A percentile compares a stretch with the other conserved stretches of the same genome.
phyloP scores from a whole-genome alignment of 768 basidiomycete genomes.

The Infundibulicybe gibba region DNA sequence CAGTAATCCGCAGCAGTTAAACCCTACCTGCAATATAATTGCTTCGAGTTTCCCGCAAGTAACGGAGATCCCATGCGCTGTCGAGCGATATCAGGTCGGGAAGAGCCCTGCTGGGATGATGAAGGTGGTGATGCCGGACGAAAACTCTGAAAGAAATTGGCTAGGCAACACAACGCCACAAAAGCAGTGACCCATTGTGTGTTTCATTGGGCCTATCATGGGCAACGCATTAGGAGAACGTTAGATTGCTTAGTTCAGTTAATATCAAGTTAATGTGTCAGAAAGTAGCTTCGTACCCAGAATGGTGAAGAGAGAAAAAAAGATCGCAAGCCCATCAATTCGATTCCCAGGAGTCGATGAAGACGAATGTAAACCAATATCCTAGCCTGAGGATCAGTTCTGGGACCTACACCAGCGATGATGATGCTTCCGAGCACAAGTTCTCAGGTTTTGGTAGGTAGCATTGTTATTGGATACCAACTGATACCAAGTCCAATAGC shows the following conservation, averaged over 20 bases:
- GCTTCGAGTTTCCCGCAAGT: slow-evolving; percentile 64
- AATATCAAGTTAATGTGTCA: too few species aligned
- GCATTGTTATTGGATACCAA: slow-evolving; percentile 24
- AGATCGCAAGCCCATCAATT: slow-evolving; percentile 67
- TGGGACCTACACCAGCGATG: slow-evolving; percentile 63
- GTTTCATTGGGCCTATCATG: slow-evolving; percentile 37
- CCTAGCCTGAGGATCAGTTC: slow-evolving; percentile 87
- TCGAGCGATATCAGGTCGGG: slow-evolving; percentile 67
- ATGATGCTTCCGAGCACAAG: slow-evolving; percentile 73
- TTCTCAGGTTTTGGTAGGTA: slow-evolving; percentile 58
- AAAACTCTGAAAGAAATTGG: slow-evolving; percentile 70
- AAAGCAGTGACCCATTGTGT: slow-evolving; percentile 32
- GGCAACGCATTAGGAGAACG: slow-evolving; percentile 33
- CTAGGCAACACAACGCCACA: slow-evolving; percentile 56
- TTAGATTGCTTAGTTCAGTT: too few species aligned
- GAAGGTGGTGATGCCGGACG: slow-evolving; percentile 60
- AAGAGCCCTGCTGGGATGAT: slow-evolving; percentile 60
- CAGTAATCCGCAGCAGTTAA: too few species aligned
- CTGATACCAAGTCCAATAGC: slow-evolving; percentile 83
- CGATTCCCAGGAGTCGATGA: slow-evolving; percentile 80
- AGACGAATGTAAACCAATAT: slow-evolving; percentile 58
- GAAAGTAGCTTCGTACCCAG: slow-evolving; percentile 46
- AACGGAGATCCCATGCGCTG: slow-evolving; percentile 61
- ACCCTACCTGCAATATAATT: slow-evolving; percentile 57
- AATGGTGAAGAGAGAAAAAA: slow-evolving; percentile 62